Evolutionary conservation across 2,329 filamentous ascomycete species (phyloP), one percentile per base, ranked within the genome.

Genomic region (Stachybotrys elegans): DNA sequence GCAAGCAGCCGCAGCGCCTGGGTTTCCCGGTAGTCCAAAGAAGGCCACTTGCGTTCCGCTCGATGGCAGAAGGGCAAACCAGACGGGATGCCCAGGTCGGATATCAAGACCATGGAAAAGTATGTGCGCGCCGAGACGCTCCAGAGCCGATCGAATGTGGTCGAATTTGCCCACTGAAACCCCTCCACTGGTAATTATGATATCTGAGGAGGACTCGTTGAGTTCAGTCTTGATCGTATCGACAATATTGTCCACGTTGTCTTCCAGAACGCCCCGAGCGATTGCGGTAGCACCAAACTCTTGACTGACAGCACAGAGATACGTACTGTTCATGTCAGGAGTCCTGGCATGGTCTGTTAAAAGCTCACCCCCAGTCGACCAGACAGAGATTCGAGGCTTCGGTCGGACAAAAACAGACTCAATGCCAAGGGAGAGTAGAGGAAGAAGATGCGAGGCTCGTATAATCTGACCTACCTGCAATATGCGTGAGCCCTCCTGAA

Each of bases 151-250:
- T 16, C 22, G 38, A 16, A 40, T 29, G 16, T 40, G 22, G 22
- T 40, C 38, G 29, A 40, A 40, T 17, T 40, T 40, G 5, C 38
- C 38, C 4, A 40, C 22, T 8, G 38, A 40, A 5, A 40, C 38
- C 7, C 38, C 38, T 12, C 38, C 38, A 7, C 38, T 40, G 8
- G 38, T 40, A n/a, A 40, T 40, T 22, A 40, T 13, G 14, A 40
- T 19, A 27, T 40, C 22, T 4, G 8, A 9, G n/a, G 38, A 14
- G 22, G 8, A 5, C 2, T 17, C 29, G 9, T 22, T 17, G 6
- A 27, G 16, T n/a, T 22, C 13, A 12, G 16, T 14, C n/a, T 19
- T 13, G 22, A 40, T 29, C 5, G 38, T 40, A 12, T 17, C 9
- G 3, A 23, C 22, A n/a, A 29, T 27, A 12, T 14, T n/a, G 13